These are phyloP conservation scores for Colletotrichum magnum DNA, from an alignment of 2,329 filamentous ascomycete species.

Conservation along the genomic window DNA sequence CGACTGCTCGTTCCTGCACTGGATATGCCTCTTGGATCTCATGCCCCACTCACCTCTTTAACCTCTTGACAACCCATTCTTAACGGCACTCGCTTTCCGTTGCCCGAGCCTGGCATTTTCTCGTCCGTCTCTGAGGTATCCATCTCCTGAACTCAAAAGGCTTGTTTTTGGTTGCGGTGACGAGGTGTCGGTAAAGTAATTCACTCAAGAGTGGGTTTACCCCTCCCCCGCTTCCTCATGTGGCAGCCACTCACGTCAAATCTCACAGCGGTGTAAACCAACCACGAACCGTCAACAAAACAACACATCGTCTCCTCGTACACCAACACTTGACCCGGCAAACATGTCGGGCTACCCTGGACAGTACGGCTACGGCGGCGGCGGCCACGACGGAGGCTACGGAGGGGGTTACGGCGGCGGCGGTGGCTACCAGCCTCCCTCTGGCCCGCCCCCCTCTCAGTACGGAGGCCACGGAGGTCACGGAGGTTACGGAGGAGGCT, in stretches of 20 bases:
- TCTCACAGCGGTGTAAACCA: constrained; percentile 19
- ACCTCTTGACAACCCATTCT: constrained; percentile 21
- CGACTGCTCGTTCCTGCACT: constrained; percentile 13
- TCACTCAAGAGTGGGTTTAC: constrained; percentile 30
- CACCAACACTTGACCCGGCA: constrained; percentile 1
- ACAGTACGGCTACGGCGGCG: constrained; percentile 55
- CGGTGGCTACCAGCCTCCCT: constrained; percentile 48
- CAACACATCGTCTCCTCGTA: not conserved
- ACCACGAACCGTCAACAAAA: constrained; percentile 12
- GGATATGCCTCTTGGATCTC: constrained; percentile 17
- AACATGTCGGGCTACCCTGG: constrained; percentile 54
- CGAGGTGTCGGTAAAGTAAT: constrained; percentile 3
- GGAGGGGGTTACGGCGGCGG: constrained; percentile 47
- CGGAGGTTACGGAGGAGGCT: constrained; percentile 41
- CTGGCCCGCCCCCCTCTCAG: constrained; percentile 44
- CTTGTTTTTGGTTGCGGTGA: not conserved
- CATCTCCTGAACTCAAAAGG: not conserved
- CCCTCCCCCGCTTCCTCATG: constrained; percentile 28
- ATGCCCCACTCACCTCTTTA: constrained; percentile 20
- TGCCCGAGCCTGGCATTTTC: constrained; percentile 12
- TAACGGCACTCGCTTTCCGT: constrained; percentile 26
- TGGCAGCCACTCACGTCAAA: constrained; percentile 33
- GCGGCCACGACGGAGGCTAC: constrained; percentile 49
- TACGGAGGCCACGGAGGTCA: constrained; percentile 27
- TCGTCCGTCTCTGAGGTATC: not conserved